Conservation (phyloP, 106 monocot genomes). For the Dioscorea zingiberensis region DNA sequence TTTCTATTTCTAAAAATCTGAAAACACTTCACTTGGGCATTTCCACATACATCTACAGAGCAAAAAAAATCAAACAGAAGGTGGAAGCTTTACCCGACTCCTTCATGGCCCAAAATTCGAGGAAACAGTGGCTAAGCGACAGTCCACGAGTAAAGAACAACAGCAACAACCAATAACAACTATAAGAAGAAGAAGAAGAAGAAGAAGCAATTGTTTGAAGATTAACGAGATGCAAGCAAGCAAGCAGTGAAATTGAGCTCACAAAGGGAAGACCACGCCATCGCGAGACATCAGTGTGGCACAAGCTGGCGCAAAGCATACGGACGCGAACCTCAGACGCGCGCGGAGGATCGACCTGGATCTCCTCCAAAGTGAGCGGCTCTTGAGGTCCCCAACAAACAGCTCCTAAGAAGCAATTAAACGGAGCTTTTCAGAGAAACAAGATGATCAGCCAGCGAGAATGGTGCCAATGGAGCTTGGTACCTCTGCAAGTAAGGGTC, state of each 20-base stretch:
- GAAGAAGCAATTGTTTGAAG: too few relatives aligned
- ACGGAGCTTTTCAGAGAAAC: too few relatives aligned
- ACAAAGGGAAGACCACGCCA: slow-evolving; percentile 2
- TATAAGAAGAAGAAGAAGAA: neutral
- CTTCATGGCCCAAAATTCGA: slow-evolving; percentile 12
- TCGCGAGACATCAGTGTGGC: slow-evolving; percentile 1
- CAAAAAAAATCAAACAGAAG: too few relatives aligned
- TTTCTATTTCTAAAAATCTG: too few relatives aligned
- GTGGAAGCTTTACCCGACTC: slow-evolving; percentile 4
- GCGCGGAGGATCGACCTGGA: slow-evolving; percentile 3
- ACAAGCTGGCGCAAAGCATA: slow-evolving; percentile 1
- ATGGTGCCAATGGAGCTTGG: too few relatives aligned
- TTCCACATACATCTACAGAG: too few relatives aligned
- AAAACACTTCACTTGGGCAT: too few relatives aligned
- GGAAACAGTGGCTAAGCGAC: slow-evolving; percentile 2
- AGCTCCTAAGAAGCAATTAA: too few relatives aligned
- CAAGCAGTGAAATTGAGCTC: neutral
- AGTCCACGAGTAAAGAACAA: neutral
- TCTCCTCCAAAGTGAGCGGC: slow-evolving; percentile 1
- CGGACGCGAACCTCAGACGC: slow-evolving; percentile 4
- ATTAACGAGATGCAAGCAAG: too few relatives aligned
- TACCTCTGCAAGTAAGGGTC: slow-evolving; percentile 9
- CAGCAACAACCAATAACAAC: neutral
- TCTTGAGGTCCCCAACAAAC: slow-evolving; percentile 8
- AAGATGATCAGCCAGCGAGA: neutral